Evolutionary conservation across 495 filamentous ascomycete species (phyloP).

Genomic region (Trichoderma gamsii): DNA sequence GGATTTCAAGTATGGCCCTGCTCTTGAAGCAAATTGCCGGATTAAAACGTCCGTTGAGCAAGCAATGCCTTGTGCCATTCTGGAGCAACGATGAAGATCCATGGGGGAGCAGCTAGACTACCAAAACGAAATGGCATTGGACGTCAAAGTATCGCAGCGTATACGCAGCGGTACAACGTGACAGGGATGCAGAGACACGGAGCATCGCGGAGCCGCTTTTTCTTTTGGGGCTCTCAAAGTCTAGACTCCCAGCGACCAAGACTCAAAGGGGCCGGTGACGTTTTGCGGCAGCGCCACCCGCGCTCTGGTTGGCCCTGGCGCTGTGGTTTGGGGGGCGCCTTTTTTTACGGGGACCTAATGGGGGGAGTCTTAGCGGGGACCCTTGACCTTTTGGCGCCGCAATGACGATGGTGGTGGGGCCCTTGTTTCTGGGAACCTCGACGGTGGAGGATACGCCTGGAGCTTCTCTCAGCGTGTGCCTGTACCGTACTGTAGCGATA

Average conservation of each 20-base stretch:
- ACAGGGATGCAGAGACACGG: neutral
- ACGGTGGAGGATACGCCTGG: neutral
- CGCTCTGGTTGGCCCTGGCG: slow-evolving; percentile 10
- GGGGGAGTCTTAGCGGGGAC: slow-evolving; percentile 8
- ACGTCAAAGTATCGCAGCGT: neutral
- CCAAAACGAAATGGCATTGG: no score
- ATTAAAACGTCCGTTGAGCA: no score
- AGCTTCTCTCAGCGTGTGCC: neutral
- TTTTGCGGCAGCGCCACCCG: slow-evolving; percentile 13
- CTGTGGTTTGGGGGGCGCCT: neutral
- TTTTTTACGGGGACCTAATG: neutral
- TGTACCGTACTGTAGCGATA: no score
- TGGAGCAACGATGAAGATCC: no score
- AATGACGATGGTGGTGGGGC: neutral
- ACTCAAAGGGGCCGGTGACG: slow-evolving; percentile 15
- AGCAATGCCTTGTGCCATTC: no score
- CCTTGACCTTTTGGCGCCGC: slow-evolving; percentile 5
- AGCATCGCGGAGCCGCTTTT: slow-evolving; percentile 13
- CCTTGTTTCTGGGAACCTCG: neutral
- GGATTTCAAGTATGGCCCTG: no score
- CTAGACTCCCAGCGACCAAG: slow-evolving; percentile 5
- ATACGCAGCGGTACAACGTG: neutral
- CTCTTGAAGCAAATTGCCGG: no score
- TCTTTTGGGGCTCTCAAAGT: neutral
- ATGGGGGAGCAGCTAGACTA: neutral